These are phyloP conservation scores for Berberis thunbergii DNA, from an alignment of 164 flowering plant genomes.

Conservation along the genomic window DNA sequence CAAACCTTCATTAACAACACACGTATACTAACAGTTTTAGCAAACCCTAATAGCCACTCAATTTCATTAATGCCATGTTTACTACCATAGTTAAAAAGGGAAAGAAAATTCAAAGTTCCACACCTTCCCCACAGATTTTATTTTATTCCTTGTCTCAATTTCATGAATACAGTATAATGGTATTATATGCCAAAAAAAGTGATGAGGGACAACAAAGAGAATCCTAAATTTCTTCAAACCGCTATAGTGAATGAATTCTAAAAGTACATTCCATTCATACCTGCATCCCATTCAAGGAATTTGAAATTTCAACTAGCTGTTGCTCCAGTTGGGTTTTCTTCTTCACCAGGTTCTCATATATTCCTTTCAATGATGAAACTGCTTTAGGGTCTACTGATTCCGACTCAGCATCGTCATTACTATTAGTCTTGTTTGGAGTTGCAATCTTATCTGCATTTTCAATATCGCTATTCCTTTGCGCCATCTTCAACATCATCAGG, in stretches of 20 bases:
- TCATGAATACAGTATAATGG: neutral
- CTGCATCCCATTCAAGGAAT: constrained; percentile 16
- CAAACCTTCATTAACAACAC: too few species aligned
- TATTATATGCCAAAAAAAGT: neutral
- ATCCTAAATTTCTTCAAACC: too few species aligned
- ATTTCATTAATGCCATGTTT: too few species aligned
- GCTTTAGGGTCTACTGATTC: neutral
- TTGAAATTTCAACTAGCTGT: constrained; percentile 10
- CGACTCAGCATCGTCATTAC: neutral
- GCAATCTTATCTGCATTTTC: neutral
- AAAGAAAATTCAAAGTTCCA: too few species aligned
- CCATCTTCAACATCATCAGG: constrained; percentile 1
- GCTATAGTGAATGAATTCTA: neutral
- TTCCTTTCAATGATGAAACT: constrained; percentile 3
- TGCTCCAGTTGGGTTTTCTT: constrained; percentile 13
- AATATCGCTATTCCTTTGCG: too few species aligned
- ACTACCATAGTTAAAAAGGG: too few species aligned
- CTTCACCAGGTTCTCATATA: constrained; percentile 8
- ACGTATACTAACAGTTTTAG: too few species aligned
- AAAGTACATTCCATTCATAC: constrained; percentile 2
- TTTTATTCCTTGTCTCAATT: too few species aligned
- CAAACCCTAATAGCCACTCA: too few species aligned
- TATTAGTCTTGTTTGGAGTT: neutral
- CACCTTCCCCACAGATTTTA: too few species aligned
- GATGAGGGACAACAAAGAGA: neutral